Percentiles rank a stretch among this genome's conserved stretches.
These are phyloP conservation scores for Gossypium gossypioides DNA, from an alignment of 441 rosid genomes.

Conservation along the genomic window DNA sequence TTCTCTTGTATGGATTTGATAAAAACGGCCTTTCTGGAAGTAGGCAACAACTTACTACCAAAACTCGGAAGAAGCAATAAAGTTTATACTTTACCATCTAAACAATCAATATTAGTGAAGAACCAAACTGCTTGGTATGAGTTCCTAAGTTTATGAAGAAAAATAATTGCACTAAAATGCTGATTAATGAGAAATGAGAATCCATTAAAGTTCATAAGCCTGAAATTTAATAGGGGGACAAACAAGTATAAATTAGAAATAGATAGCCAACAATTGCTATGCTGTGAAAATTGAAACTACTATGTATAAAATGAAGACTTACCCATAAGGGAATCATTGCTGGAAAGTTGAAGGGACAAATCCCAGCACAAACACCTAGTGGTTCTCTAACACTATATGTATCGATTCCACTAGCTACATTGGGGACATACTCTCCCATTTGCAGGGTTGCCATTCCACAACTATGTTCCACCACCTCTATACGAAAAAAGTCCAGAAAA, in stretches of 20 bases:
- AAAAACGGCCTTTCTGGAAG: neutral
- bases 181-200: neutral
- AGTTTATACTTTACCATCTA: neutral
- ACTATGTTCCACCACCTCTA: constrained; percentile 93
- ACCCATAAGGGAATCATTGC: constrained; percentile 99
- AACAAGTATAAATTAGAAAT: neutral
- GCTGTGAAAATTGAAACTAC: neutral
- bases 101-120: neutral
- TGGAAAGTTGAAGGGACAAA: constrained; percentile 92
- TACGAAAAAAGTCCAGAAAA: constrained; percentile 5
- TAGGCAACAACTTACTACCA: neutral
- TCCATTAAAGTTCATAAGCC: neutral
- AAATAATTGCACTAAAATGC: neutral
- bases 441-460: constrained; percentile 90
- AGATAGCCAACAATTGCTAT: neutral
- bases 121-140: neutral
- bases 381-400: constrained; percentile 84
- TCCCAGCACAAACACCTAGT: constrained; percentile 89
- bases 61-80: neutral
- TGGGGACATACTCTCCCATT: constrained; percentile 88
- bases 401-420: constrained; percentile 84
- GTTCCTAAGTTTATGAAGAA: neutral
- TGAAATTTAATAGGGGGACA: neutral
- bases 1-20: neutral
- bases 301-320: constrained; percentile 10